These are phyloP conservation scores for Epichloe glyceriae DNA, from an alignment of 2,329 filamentous ascomycete species.

Conservation along the genomic window DNA sequence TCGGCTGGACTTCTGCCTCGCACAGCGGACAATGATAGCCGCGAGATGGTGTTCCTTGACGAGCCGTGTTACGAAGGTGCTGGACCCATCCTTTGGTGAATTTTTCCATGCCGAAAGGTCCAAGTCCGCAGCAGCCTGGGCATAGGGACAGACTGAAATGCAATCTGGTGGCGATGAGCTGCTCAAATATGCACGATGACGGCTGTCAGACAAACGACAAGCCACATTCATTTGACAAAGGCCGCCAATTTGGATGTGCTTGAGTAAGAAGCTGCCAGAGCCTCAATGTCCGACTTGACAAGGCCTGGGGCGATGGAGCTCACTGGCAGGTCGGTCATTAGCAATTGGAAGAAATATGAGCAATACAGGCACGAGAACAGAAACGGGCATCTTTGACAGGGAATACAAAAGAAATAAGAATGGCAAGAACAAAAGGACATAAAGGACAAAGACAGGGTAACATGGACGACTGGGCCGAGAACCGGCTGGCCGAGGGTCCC, in stretches of 20 bases:
- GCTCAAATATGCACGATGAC: neutral
- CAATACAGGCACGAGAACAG: neutral
- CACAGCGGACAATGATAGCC: conserved; percentile 13
- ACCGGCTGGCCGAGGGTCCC: too few relatives aligned
- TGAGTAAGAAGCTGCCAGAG: neutral
- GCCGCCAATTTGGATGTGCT: neutral
- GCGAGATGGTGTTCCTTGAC: conserved; percentile 9
- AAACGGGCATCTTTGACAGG: neutral
- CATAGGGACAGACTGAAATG: neutral
- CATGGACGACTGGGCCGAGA: too few relatives aligned
- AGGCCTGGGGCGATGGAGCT: neutral
- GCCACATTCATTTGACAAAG: neutral
- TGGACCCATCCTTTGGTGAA: conserved; percentile 12
- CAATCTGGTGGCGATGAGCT: neutral
- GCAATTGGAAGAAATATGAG: neutral
- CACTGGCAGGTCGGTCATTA: neutral
- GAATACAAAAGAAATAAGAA: neutral
- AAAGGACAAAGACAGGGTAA: neutral
- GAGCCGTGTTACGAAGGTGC: conserved; percentile 13
- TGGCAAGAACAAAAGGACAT: neutral
- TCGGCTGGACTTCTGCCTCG: conserved; percentile 11
- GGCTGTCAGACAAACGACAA: neutral
- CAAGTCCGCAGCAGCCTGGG: neutral
- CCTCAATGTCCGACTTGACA: neutral
- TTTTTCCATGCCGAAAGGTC: conserved; percentile 5